These are phyloP conservation scores for Penicilliopsis zonata DNA, from an alignment of 495 filamentous ascomycete species.

Conservation along the genomic window DNA sequence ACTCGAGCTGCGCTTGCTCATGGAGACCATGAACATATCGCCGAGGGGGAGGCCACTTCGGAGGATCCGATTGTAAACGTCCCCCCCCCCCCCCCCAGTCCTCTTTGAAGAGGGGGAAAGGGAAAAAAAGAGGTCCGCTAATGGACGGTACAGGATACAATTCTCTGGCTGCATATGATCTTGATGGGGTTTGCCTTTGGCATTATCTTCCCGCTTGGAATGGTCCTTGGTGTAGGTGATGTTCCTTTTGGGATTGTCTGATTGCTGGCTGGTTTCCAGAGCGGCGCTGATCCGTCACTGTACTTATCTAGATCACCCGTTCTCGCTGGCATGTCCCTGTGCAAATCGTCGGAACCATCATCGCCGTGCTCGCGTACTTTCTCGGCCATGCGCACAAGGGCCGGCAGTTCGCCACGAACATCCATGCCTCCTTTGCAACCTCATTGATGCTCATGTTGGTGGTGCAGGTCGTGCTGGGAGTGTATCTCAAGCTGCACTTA, in stretches of 20 bases:
- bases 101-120: too few species aligned
- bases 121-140: too few species aligned
- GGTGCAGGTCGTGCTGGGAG: constrained; percentile 64
- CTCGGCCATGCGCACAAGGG: constrained; percentile 86
- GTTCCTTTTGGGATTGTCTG: background rate
- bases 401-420: constrained; percentile 72
- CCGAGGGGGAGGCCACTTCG: constrained; percentile 65
- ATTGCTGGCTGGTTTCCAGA: background rate
- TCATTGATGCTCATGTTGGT: constrained; percentile 67
- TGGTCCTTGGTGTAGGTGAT: constrained; percentile 77
- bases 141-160: constrained; percentile 71
- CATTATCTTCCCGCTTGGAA: constrained; percentile 82
- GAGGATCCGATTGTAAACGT: constrained; percentile 75
- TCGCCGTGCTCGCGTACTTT: constrained; percentile 78
- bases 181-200: constrained; percentile 83
- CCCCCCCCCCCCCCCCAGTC: constrained; percentile 2
- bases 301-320: constrained; percentile 55
- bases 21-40: constrained; percentile 65
- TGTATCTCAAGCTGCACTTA: constrained; percentile 84
- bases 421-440: constrained; percentile 72
- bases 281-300: background rate
- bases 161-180: constrained; percentile 88
- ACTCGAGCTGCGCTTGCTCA: constrained; percentile 39
- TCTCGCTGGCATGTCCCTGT: constrained; percentile 91
- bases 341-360: constrained; percentile 59